Evolutionary conservation across 2,329 filamentous ascomycete genomes (phyloP).

Genomic region (Chaetothyriales sp.): DNA sequence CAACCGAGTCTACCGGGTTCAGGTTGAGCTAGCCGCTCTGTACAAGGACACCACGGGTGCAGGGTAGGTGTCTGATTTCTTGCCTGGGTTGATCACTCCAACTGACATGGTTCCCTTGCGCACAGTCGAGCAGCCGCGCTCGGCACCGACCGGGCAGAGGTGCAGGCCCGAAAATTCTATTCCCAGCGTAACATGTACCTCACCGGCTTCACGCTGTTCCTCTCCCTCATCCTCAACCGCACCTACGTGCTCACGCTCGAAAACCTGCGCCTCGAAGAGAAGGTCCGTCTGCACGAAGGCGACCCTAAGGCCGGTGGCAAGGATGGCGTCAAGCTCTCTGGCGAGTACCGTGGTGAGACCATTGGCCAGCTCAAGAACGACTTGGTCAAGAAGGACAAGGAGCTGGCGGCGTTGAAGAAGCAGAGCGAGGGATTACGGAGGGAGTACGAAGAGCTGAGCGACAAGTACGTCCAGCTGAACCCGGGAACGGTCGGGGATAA

Average conservation of each 20-base stretch:
- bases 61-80: conserved; percentile 32
- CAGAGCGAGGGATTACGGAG: conserved; percentile 69
- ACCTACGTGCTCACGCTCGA: conserved; percentile 97
- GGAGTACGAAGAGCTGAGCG: conserved; percentile 76
- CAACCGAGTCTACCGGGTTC: conserved; percentile 89
- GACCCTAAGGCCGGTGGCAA: conserved; percentile 47
- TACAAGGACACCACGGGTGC: conserved; percentile 45
- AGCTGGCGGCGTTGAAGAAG: conserved; percentile 82
- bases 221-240: conserved; percentile 93
- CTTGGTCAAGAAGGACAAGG: conserved; percentile 60
- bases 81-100: not conserved
- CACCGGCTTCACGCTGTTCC: conserved; percentile 96
- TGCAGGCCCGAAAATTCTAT: conserved; percentile 99
- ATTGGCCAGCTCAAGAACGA: conserved; percentile 63
- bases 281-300: conserved; percentile 70
- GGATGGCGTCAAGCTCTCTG: conserved; percentile 56
- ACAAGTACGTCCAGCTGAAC: conserved; percentile 53
- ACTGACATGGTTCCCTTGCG: not conserved
- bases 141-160: conserved; percentile 90
- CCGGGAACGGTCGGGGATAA: conserved; percentile 31
- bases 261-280: conserved; percentile 80
- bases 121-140: conserved; percentile 52
- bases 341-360: conserved; percentile 59
- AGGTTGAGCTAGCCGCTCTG: conserved; percentile 67
- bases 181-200: conserved; percentile 99